phyloP scores from a whole-genome alignment of 2,329 filamentous ascomycete genomes.

The Epichloe bromicola region DNA sequence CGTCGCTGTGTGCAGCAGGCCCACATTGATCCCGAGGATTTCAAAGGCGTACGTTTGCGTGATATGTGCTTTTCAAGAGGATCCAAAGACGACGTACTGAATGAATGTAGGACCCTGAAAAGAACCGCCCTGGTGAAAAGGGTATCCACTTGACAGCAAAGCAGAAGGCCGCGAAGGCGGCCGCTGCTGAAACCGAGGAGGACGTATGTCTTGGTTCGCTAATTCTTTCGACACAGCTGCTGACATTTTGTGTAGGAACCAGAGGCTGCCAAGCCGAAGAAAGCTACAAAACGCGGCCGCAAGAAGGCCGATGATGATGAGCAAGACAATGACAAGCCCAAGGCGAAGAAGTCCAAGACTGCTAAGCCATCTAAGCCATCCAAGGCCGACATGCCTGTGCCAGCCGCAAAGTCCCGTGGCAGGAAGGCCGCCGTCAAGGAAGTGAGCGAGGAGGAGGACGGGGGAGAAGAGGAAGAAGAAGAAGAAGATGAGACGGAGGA shows the following conservation, averaged over 20 bases:
- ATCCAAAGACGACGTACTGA: neutral
- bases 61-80: neutral
- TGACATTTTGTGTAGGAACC: conserved; percentile 7
- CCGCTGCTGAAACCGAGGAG: conserved; percentile 14
- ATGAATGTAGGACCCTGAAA: conserved; percentile 50
- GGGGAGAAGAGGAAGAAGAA: conserved; percentile 4
- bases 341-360: conserved; percentile 24
- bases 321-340: conserved; percentile 20
- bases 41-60: conserved; percentile 62
- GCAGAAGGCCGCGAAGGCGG: conserved; percentile 23
- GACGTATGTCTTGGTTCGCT: conserved; percentile 7
- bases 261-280: conserved; percentile 14
- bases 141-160: conserved; percentile 42
- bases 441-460: conserved; percentile 8
- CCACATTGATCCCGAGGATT: conserved; percentile 75
- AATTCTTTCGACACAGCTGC: neutral
- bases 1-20: conserved; percentile 58
- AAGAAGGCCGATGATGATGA: conserved; percentile 21
- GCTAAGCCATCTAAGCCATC: conserved; percentile 10
- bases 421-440: conserved; percentile 5
- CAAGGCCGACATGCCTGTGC: conserved; percentile 11
- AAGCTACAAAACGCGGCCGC: conserved; percentile 22
- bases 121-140: conserved; percentile 54
- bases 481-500: neutral
- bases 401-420: neutral